Evolutionary conservation across 2,329 filamentous ascomycete genomes (phyloP).

Genomic region (Phialemoniopsis sp.): DNA sequence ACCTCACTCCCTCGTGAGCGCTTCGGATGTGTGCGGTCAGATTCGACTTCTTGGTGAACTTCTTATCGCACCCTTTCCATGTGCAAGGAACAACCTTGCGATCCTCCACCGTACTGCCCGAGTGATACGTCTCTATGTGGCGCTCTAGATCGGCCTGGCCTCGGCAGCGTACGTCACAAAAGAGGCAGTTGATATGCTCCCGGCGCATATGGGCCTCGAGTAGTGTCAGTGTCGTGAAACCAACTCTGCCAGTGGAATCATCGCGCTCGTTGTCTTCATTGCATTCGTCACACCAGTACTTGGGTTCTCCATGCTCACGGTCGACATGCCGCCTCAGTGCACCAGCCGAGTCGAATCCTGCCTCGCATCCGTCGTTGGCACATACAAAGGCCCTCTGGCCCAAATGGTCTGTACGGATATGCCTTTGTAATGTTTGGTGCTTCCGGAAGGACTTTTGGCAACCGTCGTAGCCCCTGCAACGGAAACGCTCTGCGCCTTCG

Average conservation of each 20-base stretch:
- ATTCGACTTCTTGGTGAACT: slow-evolving; percentile 81
- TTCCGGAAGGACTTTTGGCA: slow-evolving; percentile 83
- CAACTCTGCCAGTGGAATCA: slow-evolving; percentile 34
- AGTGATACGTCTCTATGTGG: slow-evolving; percentile 77
- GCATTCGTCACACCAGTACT: slow-evolving; percentile 78
- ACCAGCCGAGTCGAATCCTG: slow-evolving; percentile 69
- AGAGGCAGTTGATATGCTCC: slow-evolving; percentile 70
- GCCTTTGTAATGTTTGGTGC: slow-evolving; percentile 78
- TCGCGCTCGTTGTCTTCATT: slow-evolving; percentile 21
- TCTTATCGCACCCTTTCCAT: slow-evolving; percentile 64
- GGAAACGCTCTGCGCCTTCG: slow-evolving; percentile 69
- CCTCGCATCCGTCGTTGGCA: slow-evolving; percentile 53
- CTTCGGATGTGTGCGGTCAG: slow-evolving; percentile 74
- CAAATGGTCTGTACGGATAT: slow-evolving; percentile 74
- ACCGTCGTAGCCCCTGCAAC: slow-evolving; percentile 64
- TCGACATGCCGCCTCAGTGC: slow-evolving; percentile 69
- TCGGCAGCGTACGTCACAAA: slow-evolving; percentile 67
- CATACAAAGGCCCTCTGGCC: slow-evolving; percentile 70
- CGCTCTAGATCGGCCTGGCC: slow-evolving; percentile 65
- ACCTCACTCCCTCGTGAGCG: slow-evolving; percentile 72
- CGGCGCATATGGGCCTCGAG: slow-evolving; percentile 70
- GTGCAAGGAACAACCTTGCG: slow-evolving; percentile 65
- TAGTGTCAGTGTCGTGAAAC: slow-evolving; percentile 68
- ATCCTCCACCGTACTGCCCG: slow-evolving; percentile 55
- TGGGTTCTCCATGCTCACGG: slow-evolving; percentile 63